phyloP scores from a whole-genome alignment of 1,284 basidiomycete genomes.

The Meira miltonrushii region DNA sequence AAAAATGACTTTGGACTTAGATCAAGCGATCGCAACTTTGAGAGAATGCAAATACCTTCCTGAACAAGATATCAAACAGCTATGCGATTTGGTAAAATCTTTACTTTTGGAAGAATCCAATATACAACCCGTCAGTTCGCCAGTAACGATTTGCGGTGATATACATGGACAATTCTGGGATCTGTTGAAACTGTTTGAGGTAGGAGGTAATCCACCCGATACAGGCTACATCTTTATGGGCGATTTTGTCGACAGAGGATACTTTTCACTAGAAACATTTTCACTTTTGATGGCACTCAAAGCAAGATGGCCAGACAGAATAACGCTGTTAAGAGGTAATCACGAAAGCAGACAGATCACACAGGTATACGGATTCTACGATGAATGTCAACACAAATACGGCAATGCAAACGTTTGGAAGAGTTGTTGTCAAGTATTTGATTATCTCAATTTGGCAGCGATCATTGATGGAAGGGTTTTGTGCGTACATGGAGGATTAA shows the following conservation, averaged over 20 bases:
- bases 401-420: conserved; percentile 92
- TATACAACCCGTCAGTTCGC: conserved; percentile 83
- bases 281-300: conserved; percentile 83
- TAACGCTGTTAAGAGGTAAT: conserved; percentile 85
- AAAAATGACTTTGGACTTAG: conserved; percentile 13
- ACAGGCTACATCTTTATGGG: conserved; percentile 99
- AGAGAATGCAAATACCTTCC: conserved; percentile 76
- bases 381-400: conserved; percentile 95
- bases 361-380: conserved; percentile 96
- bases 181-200: conserved; percentile 78
- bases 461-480: conserved; percentile 86
- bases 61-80: conserved; percentile 79
- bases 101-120: conserved; percentile 91
- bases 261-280: conserved; percentile 93
- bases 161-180: conserved; percentile 97
- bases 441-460: conserved; percentile 85
- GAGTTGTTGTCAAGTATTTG: conserved; percentile 89
- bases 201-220: conserved; percentile 78
- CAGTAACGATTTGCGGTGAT: conserved; percentile 87
- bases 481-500: conserved; percentile 88
- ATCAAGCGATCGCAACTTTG: conserved; percentile 59
- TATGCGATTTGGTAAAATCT: conserved; percentile 76
- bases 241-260: conserved; percentile 94
- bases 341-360: conserved; percentile 95
- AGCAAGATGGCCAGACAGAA: conserved; percentile 85